A percentile compares a stretch with the other conserved stretches of the same genome.
Evolutionary conservation across 2,329 filamentous ascomycete genomes (phyloP).

Genomic region (Colletotrichum somersetense): DNA sequence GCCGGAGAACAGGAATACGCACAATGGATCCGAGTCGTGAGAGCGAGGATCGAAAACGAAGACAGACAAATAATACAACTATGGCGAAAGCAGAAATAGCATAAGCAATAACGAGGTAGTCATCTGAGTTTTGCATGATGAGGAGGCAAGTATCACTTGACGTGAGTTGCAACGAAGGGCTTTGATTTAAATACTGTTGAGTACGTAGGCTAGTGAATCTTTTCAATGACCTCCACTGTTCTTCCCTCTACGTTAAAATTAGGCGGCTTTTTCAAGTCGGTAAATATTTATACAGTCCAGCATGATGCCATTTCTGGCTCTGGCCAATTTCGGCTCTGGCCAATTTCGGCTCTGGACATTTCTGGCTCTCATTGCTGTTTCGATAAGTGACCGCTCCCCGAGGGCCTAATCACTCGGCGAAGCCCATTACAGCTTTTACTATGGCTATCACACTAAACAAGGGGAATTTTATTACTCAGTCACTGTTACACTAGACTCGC

Average conservation of each 20-base stretch:
- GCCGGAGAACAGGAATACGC: background rate
- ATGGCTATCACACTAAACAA: too few species aligned
- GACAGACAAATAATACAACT: background rate
- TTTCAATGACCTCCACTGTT: background rate
- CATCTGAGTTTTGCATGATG: slow-evolving; percentile 4
- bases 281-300: background rate
- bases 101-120: slow-evolving; percentile 5
- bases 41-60: slow-evolving; percentile 1
- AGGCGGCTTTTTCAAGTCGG: too few species aligned
- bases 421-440: slow-evolving; percentile 6
- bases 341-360: background rate
- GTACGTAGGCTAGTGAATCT: background rate
- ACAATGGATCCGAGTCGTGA: slow-evolving; percentile 1
- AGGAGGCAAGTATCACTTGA: background rate
- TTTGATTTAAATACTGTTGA: background rate
- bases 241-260: background rate
- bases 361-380: background rate
- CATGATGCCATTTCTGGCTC: background rate
- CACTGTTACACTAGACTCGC: background rate
- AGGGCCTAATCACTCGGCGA: background rate
- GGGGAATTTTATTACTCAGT: background rate
- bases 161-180: background rate
- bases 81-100: slow-evolving; percentile 6
- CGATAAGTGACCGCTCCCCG: background rate
- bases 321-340: too few species aligned